Conservation (phyloP, 2,329 filamentous ascomycete genomes). For the Sporothrix variecibatus region DNA sequence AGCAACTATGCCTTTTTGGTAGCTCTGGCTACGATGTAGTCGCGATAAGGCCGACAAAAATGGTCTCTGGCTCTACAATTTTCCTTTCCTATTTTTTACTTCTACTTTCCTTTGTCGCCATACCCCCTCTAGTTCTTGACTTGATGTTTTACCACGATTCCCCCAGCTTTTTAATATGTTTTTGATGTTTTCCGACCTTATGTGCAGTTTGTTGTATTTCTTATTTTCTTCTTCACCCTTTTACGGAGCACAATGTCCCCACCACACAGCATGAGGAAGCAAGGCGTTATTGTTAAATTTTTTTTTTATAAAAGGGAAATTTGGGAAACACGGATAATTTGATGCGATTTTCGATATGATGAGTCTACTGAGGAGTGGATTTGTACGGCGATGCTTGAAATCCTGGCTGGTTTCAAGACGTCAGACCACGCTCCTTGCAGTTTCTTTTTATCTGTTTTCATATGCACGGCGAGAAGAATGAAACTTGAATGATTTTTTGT, state of each 20-base stretch:
- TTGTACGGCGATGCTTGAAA: not conserved
- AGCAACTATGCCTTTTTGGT: slow-evolving; percentile 58
- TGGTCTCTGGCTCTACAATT: slow-evolving; percentile 33
- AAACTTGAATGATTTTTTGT: not conserved
- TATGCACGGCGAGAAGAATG: not conserved
- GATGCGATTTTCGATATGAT: not conserved
- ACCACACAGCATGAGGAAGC: slow-evolving; percentile 12
- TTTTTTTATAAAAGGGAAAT: not conserved
- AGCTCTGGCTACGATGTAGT: slow-evolving; percentile 30
- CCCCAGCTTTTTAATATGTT: not conserved
- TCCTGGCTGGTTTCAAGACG: not conserved
- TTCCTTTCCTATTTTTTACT: not conserved
- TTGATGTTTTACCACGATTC: not conserved
- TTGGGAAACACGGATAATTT: not conserved
- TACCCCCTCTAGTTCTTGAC: slow-evolving; percentile 18
- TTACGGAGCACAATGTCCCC: not conserved
- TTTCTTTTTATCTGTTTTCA: not conserved
- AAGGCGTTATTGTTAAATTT: slow-evolving; percentile 4
- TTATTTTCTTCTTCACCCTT: not conserved
- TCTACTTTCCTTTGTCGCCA: not conserved
- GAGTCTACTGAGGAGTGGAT: not conserved
- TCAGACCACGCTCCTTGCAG: not conserved
- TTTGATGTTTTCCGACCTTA: not conserved
- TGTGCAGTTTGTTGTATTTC: not conserved
- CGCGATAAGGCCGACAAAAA: slow-evolving; percentile 36